A percentile compares a stretch with the other conserved stretches of the same genome.
These are phyloP conservation scores for Psilocybe cubensis DNA, from an alignment of 768 basidiomycete genomes.

Conservation along the genomic window DNA sequence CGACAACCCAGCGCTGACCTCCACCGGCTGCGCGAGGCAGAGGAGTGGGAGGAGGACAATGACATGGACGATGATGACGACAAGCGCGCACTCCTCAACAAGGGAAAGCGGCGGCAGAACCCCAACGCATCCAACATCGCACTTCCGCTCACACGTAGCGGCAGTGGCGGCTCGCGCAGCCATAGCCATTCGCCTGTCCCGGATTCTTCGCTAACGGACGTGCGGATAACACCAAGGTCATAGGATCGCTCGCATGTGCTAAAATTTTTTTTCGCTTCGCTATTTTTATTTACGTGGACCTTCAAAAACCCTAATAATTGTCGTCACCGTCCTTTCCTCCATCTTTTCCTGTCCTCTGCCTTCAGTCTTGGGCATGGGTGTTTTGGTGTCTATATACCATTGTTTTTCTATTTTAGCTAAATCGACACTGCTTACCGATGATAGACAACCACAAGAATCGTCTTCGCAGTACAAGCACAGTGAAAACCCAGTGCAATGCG, in stretches of 20 bases:
- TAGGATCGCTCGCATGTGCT: conserved; percentile 1
- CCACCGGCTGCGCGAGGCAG: conserved; percentile 68
- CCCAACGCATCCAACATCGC: conserved; percentile 16
- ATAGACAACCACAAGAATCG: neutral
- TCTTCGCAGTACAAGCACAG: no score
- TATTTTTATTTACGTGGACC: neutral
- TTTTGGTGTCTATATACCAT: neutral
- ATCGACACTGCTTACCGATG: neutral
- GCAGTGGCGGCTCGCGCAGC: conserved; percentile 49
- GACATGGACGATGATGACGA: conserved; percentile 51
- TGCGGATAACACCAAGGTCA: conserved; percentile 36
- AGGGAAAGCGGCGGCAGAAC: conserved; percentile 22
- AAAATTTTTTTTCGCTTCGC: neutral
- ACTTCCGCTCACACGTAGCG: conserved; percentile 23
- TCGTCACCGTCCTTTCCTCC: neutral
- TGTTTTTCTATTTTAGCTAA: neutral
- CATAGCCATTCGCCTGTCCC: conserved; percentile 55
- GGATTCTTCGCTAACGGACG: conserved; percentile 40
- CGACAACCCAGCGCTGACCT: conserved; percentile 51
- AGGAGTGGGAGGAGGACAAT: conserved; percentile 55
- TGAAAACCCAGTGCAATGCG: no score
- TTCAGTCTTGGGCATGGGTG: neutral
- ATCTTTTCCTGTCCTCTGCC: neutral
- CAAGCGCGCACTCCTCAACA: conserved; percentile 45
- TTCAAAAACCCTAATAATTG: neutral